Percentiles rank a stretch among this genome's conserved stretches.
Conservation (phyloP, 345 rosid genomes). For the Arabis hirsuta region DNA sequence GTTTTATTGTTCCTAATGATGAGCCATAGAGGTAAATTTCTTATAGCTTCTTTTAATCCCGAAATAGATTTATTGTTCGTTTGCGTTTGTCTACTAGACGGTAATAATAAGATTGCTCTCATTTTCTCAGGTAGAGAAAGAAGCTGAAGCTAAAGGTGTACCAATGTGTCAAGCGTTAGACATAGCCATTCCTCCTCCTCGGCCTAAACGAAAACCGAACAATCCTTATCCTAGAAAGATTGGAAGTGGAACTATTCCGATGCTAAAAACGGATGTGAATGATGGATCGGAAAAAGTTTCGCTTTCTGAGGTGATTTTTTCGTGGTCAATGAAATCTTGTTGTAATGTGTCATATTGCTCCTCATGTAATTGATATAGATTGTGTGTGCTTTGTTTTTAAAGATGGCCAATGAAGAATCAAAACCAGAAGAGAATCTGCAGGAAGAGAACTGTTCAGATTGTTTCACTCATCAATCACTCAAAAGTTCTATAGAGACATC, state of each 20-base stretch:
- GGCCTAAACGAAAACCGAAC: constrained; percentile 92
- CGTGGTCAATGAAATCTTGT: neutral
- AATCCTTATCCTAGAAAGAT: constrained; percentile 96
- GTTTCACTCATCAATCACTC: constrained; percentile 53
- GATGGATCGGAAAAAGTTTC: constrained; percentile 74
- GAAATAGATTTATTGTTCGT: neutral
- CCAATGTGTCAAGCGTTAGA: constrained; percentile 74
- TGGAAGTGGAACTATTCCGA: constrained; percentile 42
- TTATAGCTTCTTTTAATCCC: neutral
- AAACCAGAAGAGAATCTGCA: constrained; percentile 50
- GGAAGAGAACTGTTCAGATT: constrained; percentile 73
- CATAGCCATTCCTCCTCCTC: constrained; percentile 94
- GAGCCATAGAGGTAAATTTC: constrained; percentile 50
- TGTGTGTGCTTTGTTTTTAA: constrained; percentile 33
- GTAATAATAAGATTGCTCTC: constrained; percentile 20
- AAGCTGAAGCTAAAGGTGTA: constrained; percentile 83
- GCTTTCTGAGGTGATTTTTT: constrained; percentile 59
- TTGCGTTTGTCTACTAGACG: neutral
- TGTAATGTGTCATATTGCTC: neutral
- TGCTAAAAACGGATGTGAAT: constrained; percentile 47
- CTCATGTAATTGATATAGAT: constrained; percentile 2
- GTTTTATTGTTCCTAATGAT: constrained; percentile 27
- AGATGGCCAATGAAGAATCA: constrained; percentile 57
- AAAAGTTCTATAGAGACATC: constrained; percentile 52
- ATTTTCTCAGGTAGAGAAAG: constrained; percentile 85